phyloP scores from a whole-genome alignment of 2,329 filamentous ascomycete genomes.

The Colletotrichum liaoningense region DNA sequence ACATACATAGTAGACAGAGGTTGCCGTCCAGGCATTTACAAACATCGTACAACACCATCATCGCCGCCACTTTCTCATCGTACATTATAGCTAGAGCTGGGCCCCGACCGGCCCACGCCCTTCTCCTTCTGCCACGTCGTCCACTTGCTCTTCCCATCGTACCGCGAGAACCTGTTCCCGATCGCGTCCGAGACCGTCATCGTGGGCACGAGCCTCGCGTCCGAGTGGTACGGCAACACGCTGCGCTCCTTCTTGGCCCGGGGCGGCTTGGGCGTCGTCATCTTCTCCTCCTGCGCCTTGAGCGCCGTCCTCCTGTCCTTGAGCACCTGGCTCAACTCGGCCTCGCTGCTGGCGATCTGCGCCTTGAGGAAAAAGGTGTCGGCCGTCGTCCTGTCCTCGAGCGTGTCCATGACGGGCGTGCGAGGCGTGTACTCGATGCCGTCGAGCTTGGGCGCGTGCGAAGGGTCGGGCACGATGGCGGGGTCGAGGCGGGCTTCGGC shows the following conservation, averaged over 20 bases:
- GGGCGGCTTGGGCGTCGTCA: constrained; percentile 28
- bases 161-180: constrained; percentile 34
- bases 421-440: constrained; percentile 76
- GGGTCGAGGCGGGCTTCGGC: constrained; percentile 76
- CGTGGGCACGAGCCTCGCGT: constrained; percentile 48
- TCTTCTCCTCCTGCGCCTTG: constrained; percentile 40
- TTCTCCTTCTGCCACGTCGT: constrained; percentile 35
- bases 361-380: constrained; percentile 79
- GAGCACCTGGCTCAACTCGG: constrained; percentile 80
- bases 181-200: constrained; percentile 50
- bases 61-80: not conserved
- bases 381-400: constrained; percentile 61
- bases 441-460: constrained; percentile 67
- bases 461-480: constrained; percentile 64
- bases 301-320: constrained; percentile 63
- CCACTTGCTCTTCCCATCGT: constrained; percentile 29
- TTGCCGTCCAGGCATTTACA: constrained; percentile 20
- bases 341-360: constrained; percentile 81
- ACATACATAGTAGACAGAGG: constrained; percentile 1
- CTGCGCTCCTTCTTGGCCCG: constrained; percentile 26
- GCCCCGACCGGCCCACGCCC: constrained; percentile 26
- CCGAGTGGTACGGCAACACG: constrained; percentile 50
- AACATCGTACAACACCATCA: constrained; percentile 4
- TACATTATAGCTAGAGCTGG: constrained; percentile 35
- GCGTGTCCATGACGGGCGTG: constrained; percentile 80